Evolutionary conservation across 2,329 filamentous ascomycete genomes (phyloP).

Genomic region (Ceratocystis ficicola): DNA sequence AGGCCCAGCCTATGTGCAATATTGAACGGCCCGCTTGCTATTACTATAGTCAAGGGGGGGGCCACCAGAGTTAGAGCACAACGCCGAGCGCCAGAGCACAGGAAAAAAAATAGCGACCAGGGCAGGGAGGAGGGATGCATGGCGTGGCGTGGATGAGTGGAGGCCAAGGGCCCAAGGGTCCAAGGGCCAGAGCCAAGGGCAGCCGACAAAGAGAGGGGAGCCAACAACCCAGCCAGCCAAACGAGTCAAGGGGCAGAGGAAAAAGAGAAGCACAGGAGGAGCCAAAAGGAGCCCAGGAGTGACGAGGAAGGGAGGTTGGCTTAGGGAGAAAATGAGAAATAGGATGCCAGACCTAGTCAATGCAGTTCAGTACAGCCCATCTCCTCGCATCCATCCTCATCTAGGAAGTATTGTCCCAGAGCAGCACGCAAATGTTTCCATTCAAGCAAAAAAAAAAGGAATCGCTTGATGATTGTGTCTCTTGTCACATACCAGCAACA

Average conservation of each 20-base stretch:
- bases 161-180: constrained; percentile 8
- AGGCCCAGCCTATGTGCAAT: not conserved
- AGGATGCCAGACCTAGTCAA: constrained; percentile 18
- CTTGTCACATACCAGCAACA: too few species aligned
- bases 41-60: constrained; percentile 8
- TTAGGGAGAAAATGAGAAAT: constrained; percentile 21
- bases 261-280: not conserved
- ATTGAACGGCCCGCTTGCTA: not conserved
- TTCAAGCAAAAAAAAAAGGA: not conserved
- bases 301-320: constrained; percentile 19
- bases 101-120: constrained; percentile 12
- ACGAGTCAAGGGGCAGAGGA: constrained; percentile 12
- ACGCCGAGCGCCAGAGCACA: not conserved
- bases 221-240: not conserved
- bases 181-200: constrained; percentile 14
- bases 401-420: too few species aligned
- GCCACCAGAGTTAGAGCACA: not conserved
- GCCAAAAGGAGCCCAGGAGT: not conserved
- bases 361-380: not conserved
- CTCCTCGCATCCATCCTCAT: not conserved
- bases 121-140: constrained; percentile 10
- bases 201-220: too few species aligned
- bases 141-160: constrained; percentile 9
- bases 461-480: too few species aligned
- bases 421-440: not conserved